A percentile compares a stretch with the other conserved stretches of the same genome.
phyloP scores from a whole-genome alignment of 2,329 filamentous ascomycete species.

The Xylaria sp. region DNA sequence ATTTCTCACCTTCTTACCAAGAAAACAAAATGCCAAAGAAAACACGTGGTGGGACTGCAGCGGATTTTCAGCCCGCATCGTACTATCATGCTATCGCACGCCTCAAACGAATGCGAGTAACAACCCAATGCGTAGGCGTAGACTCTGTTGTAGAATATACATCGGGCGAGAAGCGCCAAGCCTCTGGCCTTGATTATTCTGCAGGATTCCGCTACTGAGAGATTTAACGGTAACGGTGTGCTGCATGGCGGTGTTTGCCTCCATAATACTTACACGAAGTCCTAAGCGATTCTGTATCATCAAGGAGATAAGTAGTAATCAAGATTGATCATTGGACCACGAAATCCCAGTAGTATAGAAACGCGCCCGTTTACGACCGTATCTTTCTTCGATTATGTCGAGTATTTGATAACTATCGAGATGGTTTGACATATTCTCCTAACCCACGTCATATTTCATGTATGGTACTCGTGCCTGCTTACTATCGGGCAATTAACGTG shows the following conservation, averaged over 20 bases:
- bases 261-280: background rate
- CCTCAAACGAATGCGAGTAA: slow-evolving; percentile 4
- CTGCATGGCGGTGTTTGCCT: slow-evolving; percentile 1
- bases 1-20: no score
- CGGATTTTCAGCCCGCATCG: slow-evolving; percentile 15
- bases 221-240: background rate
- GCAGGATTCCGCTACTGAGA: slow-evolving; percentile 4
- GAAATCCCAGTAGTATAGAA: background rate
- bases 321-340: background rate
- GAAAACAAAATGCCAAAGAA: no score
- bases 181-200: background rate
- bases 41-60: slow-evolving; percentile 19
- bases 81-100: slow-evolving; percentile 2
- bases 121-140: background rate
- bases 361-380: background rate
- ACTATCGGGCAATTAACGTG: background rate
- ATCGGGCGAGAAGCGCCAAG: slow-evolving; percentile 17
- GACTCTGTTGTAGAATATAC: background rate
- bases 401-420: background rate
- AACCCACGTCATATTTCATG: slow-evolving; percentile 17
- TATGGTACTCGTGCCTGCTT: slow-evolving; percentile 18
- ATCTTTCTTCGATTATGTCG: background rate
- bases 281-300: background rate
- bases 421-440: background rate
- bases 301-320: background rate